phyloP scores from a whole-genome alignment of 768 basidiomycete genomes.

The Rhizopogon vulgaris region DNA sequence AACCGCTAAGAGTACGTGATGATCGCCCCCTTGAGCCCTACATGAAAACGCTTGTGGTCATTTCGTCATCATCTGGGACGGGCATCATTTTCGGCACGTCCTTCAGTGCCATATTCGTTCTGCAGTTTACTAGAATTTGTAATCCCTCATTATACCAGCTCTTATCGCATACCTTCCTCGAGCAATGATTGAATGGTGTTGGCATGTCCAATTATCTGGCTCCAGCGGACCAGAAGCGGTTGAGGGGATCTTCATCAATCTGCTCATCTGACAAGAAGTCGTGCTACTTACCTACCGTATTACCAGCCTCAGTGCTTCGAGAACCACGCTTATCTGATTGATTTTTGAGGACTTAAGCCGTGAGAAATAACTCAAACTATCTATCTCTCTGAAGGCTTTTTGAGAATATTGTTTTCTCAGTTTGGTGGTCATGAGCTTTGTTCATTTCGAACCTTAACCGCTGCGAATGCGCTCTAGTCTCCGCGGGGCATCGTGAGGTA shows the following conservation, averaged over 20 bases:
- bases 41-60: background rate
- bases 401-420: background rate
- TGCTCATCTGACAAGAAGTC: background rate
- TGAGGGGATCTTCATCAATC: background rate
- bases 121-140: background rate
- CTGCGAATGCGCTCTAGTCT: background rate
- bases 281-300: background rate
- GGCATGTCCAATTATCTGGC: background rate
- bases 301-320: background rate
- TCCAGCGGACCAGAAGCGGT: background rate
- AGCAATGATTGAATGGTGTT: background rate
- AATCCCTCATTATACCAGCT: background rate
- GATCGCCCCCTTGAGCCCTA: conserved; percentile 11
- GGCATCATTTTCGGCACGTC: background rate
- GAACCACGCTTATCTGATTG: background rate
- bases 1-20: conserved; percentile 13
- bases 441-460: background rate
- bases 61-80: background rate
- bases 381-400: background rate
- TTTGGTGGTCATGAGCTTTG: background rate
- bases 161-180: background rate
- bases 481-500: background rate
- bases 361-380: background rate
- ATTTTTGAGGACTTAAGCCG: background rate
- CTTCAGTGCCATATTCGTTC: background rate